These are phyloP conservation scores for Ophiobolus disseminans DNA, from an alignment of 2,329 filamentous ascomycete species.

Conservation along the genomic window DNA sequence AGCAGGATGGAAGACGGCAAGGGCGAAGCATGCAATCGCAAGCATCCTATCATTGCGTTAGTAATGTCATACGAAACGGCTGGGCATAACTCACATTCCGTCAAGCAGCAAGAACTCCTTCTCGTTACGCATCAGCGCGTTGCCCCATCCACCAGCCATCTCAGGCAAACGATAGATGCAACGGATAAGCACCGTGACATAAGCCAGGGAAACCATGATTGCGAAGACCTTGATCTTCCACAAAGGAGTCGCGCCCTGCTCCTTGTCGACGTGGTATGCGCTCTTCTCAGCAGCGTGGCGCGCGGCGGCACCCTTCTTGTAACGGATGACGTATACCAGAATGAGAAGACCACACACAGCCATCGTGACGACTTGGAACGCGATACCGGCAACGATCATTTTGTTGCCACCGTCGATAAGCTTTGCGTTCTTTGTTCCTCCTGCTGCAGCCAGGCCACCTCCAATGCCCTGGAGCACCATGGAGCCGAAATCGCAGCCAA, in stretches of 20 bases:
- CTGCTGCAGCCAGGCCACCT: slow-evolving; percentile 60
- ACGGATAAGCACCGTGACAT: slow-evolving; percentile 54
- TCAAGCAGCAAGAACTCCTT: slow-evolving; percentile 57
- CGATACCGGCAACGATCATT: slow-evolving; percentile 64
- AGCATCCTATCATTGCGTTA: slow-evolving; percentile 31
- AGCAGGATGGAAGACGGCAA: slow-evolving; percentile 34
- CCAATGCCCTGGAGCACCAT: slow-evolving; percentile 64
- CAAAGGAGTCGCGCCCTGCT: slow-evolving; percentile 20
- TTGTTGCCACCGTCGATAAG: slow-evolving; percentile 55
- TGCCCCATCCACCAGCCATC: slow-evolving; percentile 54
- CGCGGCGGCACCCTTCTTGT: slow-evolving; percentile 24
- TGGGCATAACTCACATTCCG: slow-evolving; percentile 41
- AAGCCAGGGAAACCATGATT: slow-evolving; percentile 44
- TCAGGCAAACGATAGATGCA: slow-evolving; percentile 57
- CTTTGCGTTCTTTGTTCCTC: slow-evolving; percentile 34
- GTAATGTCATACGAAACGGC: neutral
- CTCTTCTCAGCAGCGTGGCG: slow-evolving; percentile 28
- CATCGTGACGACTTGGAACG: slow-evolving; percentile 61
- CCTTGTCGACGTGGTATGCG: slow-evolving; percentile 29
- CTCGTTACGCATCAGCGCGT: slow-evolving; percentile 55
- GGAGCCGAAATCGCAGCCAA: slow-evolving; percentile 62
- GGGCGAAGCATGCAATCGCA: slow-evolving; percentile 31
- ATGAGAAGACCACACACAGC: slow-evolving; percentile 54
- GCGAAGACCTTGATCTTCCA: slow-evolving; percentile 33
- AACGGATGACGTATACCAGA: slow-evolving; percentile 41